Evolutionary conservation across 148 eudicot species (phyloP), one percentile per base, ranked within the genome.

Genomic region (Rhododendron ovatum): DNA sequence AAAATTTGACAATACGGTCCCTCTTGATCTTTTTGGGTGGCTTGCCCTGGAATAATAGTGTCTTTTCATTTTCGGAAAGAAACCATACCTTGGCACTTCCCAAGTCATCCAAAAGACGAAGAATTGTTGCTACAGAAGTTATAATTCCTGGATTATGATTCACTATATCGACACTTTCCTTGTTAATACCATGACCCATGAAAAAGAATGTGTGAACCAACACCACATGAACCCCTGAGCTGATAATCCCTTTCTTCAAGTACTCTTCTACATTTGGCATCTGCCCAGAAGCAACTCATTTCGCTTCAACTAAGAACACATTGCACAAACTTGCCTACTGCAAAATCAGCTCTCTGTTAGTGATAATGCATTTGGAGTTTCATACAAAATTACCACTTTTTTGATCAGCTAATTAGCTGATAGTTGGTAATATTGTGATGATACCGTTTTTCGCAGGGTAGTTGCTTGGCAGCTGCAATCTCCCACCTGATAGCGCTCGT

Each of bases 71-170:
- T 2, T 26, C 0, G 74, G 28, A n/a, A 67, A 11, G 13, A 3
- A 69, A 11, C 1, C 30, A 28, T 84, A 93, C 98, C 94, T 91
- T 86, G 43, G 93, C 89, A 71, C 91, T 91, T 85, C 94, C 94
- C 81, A 94, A 81, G 82, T 93, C 96, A 85, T 95, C 94, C 90
- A 88, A 93, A 85, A 95, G 95, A 10, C 98, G 95, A 85, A 92
- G 89, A 86, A 95, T 92, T 51, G 91, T 89, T 18, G 93, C 98
- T 7, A 83, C 47, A 18, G 87, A 90, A 20, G 91, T 83, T 13
- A 84, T 84, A 45, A 94, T 89, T 15, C 48, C 26, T 4, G 89
- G 84, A 80, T 73, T 84, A 6, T 82, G 83, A 47, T 86, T 76
- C 41, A 89, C 28, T 37, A 69, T 55, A 51, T 77, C 48, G 17